These are phyloP conservation scores for Blastocystis sp. DNA, from an alignment of 352 stramenopile genomes.

Conservation along the genomic window DNA sequence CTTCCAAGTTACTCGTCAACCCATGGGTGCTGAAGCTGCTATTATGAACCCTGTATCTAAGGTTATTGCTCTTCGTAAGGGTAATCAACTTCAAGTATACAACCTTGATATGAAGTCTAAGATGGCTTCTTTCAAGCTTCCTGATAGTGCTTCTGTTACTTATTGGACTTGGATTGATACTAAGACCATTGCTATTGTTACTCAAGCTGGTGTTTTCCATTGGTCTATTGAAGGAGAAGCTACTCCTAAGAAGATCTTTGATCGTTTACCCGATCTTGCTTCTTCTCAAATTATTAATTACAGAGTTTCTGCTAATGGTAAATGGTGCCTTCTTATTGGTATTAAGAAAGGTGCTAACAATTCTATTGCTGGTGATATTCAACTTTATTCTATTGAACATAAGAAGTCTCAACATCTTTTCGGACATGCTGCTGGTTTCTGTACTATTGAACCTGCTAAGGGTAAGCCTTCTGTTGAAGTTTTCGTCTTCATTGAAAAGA, in stretches of 20 bases:
- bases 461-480: too few relatives aligned
- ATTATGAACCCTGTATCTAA: slow-evolving; percentile 95
- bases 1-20: slow-evolving; percentile 60
- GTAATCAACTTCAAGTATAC: slow-evolving; percentile 79
- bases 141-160: slow-evolving; percentile 63
- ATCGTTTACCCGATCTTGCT: slow-evolving; percentile 75
- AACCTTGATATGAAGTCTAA: slow-evolving; percentile 97
- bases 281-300: slow-evolving; percentile 98
- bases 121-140: slow-evolving; percentile 80
- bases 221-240: slow-evolving; percentile 71
- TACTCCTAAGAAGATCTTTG: slow-evolving; percentile 81
- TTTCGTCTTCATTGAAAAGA: slow-evolving; percentile 70
- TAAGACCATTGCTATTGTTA: slow-evolving; percentile 88
- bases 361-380: slow-evolving; percentile 66
- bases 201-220: slow-evolving; percentile 80
- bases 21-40: slow-evolving; percentile 91
- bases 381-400: slow-evolving; percentile 90
- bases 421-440: slow-evolving; percentile 83
- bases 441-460: slow-evolving; percentile 54
- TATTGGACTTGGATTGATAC: slow-evolving; percentile 94
- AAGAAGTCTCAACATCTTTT: slow-evolving; percentile 90
- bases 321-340: slow-evolving; percentile 91
- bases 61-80: slow-evolving; percentile 58
- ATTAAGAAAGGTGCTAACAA: slow-evolving; percentile 73
- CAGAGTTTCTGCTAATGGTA: slow-evolving; percentile 77